Base-by-base conservation (phyloP, 2,329 filamentous ascomycete species). In the Aureobasidium uvarum region DNA sequence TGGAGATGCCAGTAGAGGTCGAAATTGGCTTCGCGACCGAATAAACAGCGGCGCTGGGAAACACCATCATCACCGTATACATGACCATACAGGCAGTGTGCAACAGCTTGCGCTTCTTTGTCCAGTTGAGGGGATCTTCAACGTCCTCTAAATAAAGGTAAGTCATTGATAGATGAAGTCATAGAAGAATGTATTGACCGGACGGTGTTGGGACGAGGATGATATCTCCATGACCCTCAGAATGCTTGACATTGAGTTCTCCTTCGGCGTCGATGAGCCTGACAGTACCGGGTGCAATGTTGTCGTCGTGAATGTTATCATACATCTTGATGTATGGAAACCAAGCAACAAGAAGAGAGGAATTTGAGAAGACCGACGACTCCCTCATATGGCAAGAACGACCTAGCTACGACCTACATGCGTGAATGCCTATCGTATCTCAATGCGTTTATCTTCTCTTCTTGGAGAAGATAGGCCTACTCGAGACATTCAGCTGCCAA, bases 171-270 rank as follows among this genome's bases (percentile, higher is more conserved):
- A 8, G 7, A 43, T n/a, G 14, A 18, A 20, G 10, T 36, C 16
- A 18, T 16, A 18, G 4, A 18, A 1, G 4, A 10, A 14, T 5
- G 11, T 45, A n/a, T 31, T 45, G 23, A 58, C 54, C 60, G 71
- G 78, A 81, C 0, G 80, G 80, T 5, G 70, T 75, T 14, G 78
- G 77, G 6, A 80, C 71, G 36, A 80, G 72, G 8, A 80, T 73
- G 23, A 80, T 77, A 46, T 79, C 78, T 62, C 68, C 71, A 36
- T 74, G 69, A 28, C 72, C 71, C 11, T 68, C 69, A 13, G 76
- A 75, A 70, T 79, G 78, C 48, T 74, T 75, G 10, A 71, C 71
- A 18, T 71, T 68, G 65, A 79, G 71, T 5, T 71, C 76, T 11
- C 76, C 75, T 20, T 77, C 71, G n/a, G 77, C 64, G 64, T 80